Conservation (phyloP, 495 filamentous ascomycete genomes). For the Penicillium desertorum region DNA sequence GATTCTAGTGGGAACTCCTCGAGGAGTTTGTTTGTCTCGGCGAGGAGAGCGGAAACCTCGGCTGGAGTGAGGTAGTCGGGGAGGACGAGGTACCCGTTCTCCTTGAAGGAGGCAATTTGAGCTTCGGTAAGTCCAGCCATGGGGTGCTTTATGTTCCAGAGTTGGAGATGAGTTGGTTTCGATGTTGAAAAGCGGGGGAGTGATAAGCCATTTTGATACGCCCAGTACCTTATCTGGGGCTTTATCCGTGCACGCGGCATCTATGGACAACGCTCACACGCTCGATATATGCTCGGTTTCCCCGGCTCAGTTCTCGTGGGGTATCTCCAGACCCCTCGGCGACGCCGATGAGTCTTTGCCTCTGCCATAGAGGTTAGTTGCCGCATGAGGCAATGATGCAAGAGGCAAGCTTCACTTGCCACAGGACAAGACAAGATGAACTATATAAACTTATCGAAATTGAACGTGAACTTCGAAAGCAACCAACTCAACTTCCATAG, state of each 20-base stretch:
- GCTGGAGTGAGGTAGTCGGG: conserved; percentile 67
- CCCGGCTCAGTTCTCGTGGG: neutral
- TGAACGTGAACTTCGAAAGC: neutral
- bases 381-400: conserved; percentile 10
- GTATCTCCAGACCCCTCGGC: conserved; percentile 4
- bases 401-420: conserved; percentile 13
- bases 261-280: neutral
- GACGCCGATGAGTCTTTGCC: conserved; percentile 7
- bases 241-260: neutral
- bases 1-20: conserved; percentile 68
- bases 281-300: neutral
- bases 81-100: conserved; percentile 88
- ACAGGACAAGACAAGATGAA: neutral
- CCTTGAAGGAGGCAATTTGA: conserved; percentile 70
- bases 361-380: conserved; percentile 3
- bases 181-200: conserved; percentile 11
- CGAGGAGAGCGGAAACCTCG: conserved; percentile 67
- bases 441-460: conserved; percentile 7
- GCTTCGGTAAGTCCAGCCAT: conserved; percentile 62
- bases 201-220: conserved; percentile 11
- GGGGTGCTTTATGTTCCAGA: neutral
- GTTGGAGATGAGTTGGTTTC: conserved; percentile 1
- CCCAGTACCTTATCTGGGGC: conserved; percentile 1
- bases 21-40: conserved; percentile 72
- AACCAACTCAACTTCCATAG: neutral